Conservation (phyloP, 495 filamentous ascomycete species). For the Penicillium lividum region DNA sequence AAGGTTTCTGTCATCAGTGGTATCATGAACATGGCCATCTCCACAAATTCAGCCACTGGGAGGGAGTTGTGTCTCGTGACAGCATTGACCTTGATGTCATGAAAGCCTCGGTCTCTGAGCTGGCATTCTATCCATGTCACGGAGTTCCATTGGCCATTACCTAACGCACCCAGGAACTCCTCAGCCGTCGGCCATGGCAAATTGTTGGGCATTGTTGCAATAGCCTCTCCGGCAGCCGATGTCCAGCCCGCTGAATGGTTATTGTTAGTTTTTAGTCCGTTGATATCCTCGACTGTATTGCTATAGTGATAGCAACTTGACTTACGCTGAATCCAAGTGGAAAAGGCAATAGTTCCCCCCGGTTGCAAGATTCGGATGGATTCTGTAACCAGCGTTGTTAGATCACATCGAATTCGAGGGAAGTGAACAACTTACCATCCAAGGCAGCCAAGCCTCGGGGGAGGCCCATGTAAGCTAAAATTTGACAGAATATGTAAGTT, state of each 20-base stretch:
- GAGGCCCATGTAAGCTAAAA: slow-evolving; percentile 30
- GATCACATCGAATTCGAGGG: not conserved
- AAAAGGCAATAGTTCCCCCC: slow-evolving; percentile 35
- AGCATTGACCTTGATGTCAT: slow-evolving; percentile 29
- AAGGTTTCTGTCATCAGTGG: slow-evolving; percentile 24
- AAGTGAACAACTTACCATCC: slow-evolving; percentile 26
- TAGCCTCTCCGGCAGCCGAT: slow-evolving; percentile 23
- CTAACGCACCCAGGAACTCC: slow-evolving; percentile 26
- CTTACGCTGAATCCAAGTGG: slow-evolving; percentile 40
- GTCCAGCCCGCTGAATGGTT: slow-evolving; percentile 32
- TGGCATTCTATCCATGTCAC: slow-evolving; percentile 31
- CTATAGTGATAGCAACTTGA: not conserved
- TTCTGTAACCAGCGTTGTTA: slow-evolving; percentile 23
- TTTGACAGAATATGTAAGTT: not conserved
- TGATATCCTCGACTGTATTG: not conserved
- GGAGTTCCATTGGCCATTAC: slow-evolving; percentile 35
- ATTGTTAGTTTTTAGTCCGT: not conserved
- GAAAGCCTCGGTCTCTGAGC: slow-evolving; percentile 33
- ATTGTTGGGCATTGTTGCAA: slow-evolving; percentile 29
- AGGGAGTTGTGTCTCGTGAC: slow-evolving; percentile 24
- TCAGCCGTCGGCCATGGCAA: slow-evolving; percentile 30
- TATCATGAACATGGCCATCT: slow-evolving; percentile 34
- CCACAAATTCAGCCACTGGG: slow-evolving; percentile 27
- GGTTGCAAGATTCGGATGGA: slow-evolving; percentile 38
- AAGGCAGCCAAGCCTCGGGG: slow-evolving; percentile 28